Conservation (phyloP, 257 asterid genomes). For the Petunia axillaris region DNA sequence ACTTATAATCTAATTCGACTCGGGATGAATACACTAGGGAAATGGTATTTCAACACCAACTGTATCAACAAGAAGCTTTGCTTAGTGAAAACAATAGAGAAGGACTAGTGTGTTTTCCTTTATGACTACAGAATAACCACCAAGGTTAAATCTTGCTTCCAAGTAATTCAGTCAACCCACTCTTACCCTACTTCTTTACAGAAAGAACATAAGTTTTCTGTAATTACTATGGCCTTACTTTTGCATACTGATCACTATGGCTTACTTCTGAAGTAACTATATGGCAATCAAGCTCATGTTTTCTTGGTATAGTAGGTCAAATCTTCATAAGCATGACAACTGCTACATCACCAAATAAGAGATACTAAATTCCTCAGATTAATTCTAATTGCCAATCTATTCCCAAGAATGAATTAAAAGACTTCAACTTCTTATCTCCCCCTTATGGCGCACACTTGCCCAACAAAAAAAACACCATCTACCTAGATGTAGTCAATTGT, state of each 20-base stretch:
- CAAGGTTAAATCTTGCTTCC: too few relatives aligned
- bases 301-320: constrained; percentile 1
- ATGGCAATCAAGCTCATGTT: background rate
- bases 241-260: too few relatives aligned
- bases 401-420: background rate
- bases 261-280: background rate
- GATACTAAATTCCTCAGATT: constrained; percentile 7
- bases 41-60: too few relatives aligned
- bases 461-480: background rate
- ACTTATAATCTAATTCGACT: too few relatives aligned
- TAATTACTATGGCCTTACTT: background rate
- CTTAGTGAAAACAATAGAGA: too few relatives aligned
- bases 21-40: too few relatives aligned
- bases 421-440: background rate
- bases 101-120: too few relatives aligned
- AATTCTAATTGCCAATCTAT: background rate
- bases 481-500: background rate
- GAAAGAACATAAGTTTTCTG: background rate
- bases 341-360: background rate
- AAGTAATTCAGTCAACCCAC: too few relatives aligned
- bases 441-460: constrained; percentile 2
- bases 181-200: background rate
- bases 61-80: too few relatives aligned
- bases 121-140: too few relatives aligned
- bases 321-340: background rate